phyloP scores from a whole-genome alignment of 2,329 filamentous ascomycete genomes.

The Fusarium haematococcum region DNA sequence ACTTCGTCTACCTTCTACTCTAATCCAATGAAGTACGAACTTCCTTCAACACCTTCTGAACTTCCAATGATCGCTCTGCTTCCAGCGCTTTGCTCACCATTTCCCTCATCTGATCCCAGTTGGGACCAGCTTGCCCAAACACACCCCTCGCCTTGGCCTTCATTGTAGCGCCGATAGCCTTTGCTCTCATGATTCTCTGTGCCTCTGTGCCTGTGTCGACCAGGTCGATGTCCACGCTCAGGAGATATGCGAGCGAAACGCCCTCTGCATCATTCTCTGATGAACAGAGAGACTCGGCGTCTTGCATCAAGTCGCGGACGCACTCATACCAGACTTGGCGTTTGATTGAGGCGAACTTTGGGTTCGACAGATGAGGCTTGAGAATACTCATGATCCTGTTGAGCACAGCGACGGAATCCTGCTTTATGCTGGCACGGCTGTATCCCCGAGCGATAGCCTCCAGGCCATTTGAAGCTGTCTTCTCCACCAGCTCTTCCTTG shows the following conservation, averaged over 20 bases:
- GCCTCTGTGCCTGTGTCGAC: constrained; percentile 62
- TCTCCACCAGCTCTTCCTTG: constrained; percentile 57
- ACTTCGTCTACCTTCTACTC: constrained; percentile 3
- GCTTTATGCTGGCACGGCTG: constrained; percentile 53
- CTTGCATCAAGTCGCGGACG: constrained; percentile 60
- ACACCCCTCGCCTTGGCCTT: constrained; percentile 57
- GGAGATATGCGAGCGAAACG: constrained; percentile 54
- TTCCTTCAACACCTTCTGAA: constrained; percentile 57
- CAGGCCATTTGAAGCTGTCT: constrained; percentile 62
- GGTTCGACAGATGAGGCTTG: constrained; percentile 53
- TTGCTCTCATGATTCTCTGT: constrained; percentile 61
- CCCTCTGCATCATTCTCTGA: constrained; percentile 33
- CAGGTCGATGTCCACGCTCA: constrained; percentile 59
- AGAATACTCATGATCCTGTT: constrained; percentile 54
- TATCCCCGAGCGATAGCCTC: constrained; percentile 65
- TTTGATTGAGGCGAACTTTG: constrained; percentile 57
- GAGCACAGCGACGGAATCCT: constrained; percentile 54
- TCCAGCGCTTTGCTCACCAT: constrained; percentile 51
- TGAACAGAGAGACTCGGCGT: constrained; percentile 46
- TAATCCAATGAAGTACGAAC: constrained; percentile 47
- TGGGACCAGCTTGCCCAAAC: constrained; percentile 51
- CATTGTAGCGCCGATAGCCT: constrained; percentile 57
- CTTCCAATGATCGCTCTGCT: constrained; percentile 59
- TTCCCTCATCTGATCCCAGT: constrained; percentile 46
- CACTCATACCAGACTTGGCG: constrained; percentile 65